These are phyloP conservation scores for Urtica urens DNA, from an alignment of 306 rosid species.

Conservation along the genomic window DNA sequence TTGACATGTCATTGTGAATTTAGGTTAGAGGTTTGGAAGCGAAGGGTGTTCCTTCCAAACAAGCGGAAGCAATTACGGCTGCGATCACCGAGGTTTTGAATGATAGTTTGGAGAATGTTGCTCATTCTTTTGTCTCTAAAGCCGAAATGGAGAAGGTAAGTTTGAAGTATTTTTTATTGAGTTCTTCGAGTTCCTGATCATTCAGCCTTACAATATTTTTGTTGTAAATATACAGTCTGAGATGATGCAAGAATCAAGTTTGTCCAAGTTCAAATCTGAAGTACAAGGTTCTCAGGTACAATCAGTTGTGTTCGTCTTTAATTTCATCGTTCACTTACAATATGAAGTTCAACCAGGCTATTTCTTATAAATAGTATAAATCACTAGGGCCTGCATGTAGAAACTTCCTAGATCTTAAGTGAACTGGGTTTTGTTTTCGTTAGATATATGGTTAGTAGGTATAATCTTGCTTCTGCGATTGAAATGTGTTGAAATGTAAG, in stretches of 20 bases:
- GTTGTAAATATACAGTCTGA: conserved; percentile 27
- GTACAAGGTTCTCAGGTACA: conserved; percentile 87
- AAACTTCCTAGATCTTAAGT: too few species aligned
- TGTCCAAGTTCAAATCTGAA: conserved; percentile 84
- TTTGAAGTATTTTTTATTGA: background rate
- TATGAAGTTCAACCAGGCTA: background rate
- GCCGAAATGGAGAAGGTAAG: conserved; percentile 77
- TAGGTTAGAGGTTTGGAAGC: conserved; percentile 83
- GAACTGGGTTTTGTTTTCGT: too few species aligned
- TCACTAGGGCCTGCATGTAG: too few species aligned
- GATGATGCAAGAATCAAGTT: conserved; percentile 63
- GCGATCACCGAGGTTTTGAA: conserved; percentile 76
- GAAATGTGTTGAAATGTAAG: too few species aligned
- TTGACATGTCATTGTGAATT: too few species aligned
- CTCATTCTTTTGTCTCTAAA: conserved; percentile 66
- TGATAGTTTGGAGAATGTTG: conserved; percentile 70
- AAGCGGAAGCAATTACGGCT: conserved; percentile 88
- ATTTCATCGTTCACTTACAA: too few species aligned
- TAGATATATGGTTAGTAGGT: too few species aligned
- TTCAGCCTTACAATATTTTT: background rate
- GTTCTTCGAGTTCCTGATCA: too few species aligned
- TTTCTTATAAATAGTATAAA: too few species aligned
- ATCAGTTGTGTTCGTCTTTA: too few species aligned
- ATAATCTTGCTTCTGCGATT: too few species aligned
- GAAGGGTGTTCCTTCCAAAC: conserved; percentile 67